Conservation (phyloP, 2,329 filamentous ascomycete genomes). For the Apiospora kogelbergensis region DNA sequence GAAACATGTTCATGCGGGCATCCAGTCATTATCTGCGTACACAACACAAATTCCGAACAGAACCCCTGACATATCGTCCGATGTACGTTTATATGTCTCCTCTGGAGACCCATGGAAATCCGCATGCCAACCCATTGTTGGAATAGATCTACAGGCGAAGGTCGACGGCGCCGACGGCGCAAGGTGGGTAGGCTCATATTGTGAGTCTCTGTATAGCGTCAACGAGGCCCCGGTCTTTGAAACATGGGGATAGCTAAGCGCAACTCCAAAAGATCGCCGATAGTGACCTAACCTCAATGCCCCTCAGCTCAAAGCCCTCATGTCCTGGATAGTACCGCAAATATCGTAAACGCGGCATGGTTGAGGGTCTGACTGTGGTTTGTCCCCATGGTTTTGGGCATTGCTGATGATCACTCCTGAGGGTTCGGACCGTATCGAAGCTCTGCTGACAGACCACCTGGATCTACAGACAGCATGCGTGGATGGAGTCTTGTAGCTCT, state of each 20-base stretch:
- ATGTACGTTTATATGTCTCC: not conserved
- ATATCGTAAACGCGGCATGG: not conserved
- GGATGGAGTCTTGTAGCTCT: not conserved
- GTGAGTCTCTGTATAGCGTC: not conserved
- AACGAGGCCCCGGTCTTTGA: not conserved
- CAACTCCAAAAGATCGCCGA: not conserved
- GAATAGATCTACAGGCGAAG: not conserved
- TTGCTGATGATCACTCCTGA: not conserved
- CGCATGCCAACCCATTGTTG: not conserved
- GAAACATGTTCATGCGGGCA: slow-evolving; percentile 5
- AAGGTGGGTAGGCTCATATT: not conserved
- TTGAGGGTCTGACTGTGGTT: not conserved
- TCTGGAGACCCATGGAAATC: not conserved
- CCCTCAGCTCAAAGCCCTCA: not conserved
- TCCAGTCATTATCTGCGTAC: not conserved
- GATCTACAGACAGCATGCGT: not conserved
- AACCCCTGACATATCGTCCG: not conserved
- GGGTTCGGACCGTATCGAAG: not conserved
- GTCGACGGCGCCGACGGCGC: not conserved
- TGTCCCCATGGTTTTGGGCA: not conserved
- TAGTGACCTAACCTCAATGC: not conserved
- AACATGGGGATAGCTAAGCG: not conserved
- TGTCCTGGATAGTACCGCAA: not conserved
- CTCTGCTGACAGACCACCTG: not conserved
- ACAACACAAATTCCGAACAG: not conserved